Evolutionary conservation across 148 eudicot genomes (phyloP), one percentile per base, ranked within the genome.

Genomic region (Polygonum maritimum): DNA sequence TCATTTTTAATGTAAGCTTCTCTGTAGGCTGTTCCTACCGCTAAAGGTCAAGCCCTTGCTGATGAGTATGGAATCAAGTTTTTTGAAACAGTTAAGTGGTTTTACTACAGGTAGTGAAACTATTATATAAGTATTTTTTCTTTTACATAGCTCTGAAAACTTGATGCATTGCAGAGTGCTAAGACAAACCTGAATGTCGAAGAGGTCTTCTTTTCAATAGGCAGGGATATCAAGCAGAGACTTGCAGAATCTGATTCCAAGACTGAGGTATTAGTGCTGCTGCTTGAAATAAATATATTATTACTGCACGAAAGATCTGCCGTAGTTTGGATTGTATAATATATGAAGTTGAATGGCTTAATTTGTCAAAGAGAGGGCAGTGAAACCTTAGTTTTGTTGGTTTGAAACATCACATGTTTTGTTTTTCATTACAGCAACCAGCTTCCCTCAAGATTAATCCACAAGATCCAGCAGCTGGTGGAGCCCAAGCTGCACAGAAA

Each of bases 21-120:
- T 44, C 39, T 72, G 52, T 21, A 72, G 75, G 75, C 75, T 72
- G 75, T 72, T 19, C 75, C 75, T 41, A 72, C 75, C 75, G 21
- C 75, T 3, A 72, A 72, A 72, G 75, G 75, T 72, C 75, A 72
- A 72, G 75, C 75, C 75, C 75, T 72, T 72, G 75, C 75, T 72
- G 75, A 72, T 21, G 75, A 72, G 51, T 72, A 72, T 44, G 75
- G 75, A 45, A 72, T 72, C 7, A 72, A 72, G 75, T 72, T 72
- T 51, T 72, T 72, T 72, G 75, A 72, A 72, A 72, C 75, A 45
- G 75, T 72, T 71, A 48, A 72, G 75, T 72, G 54, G n/a, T 72
- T 19, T 72, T 22, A 2, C 45, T 72, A 72, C 75, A 41, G 35
- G 33, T 22, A 45, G 54, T 45, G 19, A 38, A 72, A 19, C 33